These are phyloP conservation scores for Skeletonema potamos DNA, from an alignment of 108 stramenopile species.

Conservation along the genomic window DNA sequence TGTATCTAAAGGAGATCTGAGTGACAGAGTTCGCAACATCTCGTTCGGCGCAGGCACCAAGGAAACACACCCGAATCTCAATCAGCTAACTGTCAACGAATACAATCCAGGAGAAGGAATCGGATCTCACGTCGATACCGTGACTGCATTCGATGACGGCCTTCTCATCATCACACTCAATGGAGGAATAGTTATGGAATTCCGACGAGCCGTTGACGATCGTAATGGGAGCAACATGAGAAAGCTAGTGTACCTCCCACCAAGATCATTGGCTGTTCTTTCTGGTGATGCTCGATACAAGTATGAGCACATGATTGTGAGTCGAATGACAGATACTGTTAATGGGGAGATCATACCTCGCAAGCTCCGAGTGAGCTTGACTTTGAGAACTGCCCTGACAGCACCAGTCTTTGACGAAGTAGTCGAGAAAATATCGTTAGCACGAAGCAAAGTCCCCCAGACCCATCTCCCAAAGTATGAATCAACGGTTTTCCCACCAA, in stretches of 20 bases:
- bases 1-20: neutral
- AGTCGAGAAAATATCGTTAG: slow-evolving; percentile 1
- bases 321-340: slow-evolving; percentile 78
- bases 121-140: slow-evolving; percentile 88
- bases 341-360: slow-evolving; percentile 68
- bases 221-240: neutral
- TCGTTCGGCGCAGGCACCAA: neutral
- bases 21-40: neutral
- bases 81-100: slow-evolving; percentile 87
- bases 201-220: slow-evolving; percentile 46
- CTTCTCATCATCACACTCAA: slow-evolving; percentile 76
- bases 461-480: slow-evolving; percentile 57
- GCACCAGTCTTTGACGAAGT: slow-evolving; percentile 19
- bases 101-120: slow-evolving; percentile 87
- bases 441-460: neutral
- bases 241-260: slow-evolving; percentile 79
- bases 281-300: slow-evolving; percentile 77
- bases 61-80: slow-evolving; percentile 51
- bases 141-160: slow-evolving; percentile 85
- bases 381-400: slow-evolving; percentile 74
- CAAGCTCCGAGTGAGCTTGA: slow-evolving; percentile 75
- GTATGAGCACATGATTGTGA: slow-evolving; percentile 91
- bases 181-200: slow-evolving; percentile 88
- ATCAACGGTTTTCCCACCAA: slow-evolving; percentile 62
- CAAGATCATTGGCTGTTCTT: slow-evolving; percentile 73